Conservation (phyloP, 371 early-diverging fungal genomes). For the Lichtheimia ramosa region DNA sequence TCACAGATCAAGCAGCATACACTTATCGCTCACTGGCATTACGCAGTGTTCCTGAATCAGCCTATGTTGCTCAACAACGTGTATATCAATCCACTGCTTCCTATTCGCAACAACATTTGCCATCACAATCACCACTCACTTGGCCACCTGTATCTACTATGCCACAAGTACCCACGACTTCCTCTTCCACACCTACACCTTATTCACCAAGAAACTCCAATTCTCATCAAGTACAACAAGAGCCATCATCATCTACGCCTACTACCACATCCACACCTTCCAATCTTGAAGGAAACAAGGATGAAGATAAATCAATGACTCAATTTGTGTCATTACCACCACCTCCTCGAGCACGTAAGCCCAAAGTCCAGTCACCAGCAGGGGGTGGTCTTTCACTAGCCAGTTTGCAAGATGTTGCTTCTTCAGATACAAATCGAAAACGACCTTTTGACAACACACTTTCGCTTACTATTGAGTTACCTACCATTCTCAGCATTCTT, state of each 20-base stretch:
- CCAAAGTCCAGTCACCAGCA: conserved; percentile 15
- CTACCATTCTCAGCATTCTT: conserved; percentile 11
- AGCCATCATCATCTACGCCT: neutral
- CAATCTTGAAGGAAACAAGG: neutral
- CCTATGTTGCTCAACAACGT: conserved; percentile 17
- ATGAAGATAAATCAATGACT: neutral
- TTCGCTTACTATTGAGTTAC: conserved; percentile 7
- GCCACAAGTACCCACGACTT: neutral
- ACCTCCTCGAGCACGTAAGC: conserved; percentile 25
- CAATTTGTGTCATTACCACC: conserved; percentile 17
- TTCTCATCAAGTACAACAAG: neutral
- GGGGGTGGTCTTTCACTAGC: neutral
- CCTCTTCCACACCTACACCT: neutral
- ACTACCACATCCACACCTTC: neutral
- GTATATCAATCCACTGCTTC: conserved; percentile 16
- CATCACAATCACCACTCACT: neutral
- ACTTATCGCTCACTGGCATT: conserved; percentile 10
- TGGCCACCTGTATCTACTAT: neutral
- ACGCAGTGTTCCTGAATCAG: conserved; percentile 16
- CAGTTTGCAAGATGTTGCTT: conserved; percentile 7
- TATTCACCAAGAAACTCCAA: neutral
- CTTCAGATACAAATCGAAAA: neutral
- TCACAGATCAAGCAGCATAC: conserved; percentile 25
- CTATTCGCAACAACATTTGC: neutral
- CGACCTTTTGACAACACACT: neutral